phyloP scores from a whole-genome alignment of 345 rosid genomes.

The Combretum micranthum region DNA sequence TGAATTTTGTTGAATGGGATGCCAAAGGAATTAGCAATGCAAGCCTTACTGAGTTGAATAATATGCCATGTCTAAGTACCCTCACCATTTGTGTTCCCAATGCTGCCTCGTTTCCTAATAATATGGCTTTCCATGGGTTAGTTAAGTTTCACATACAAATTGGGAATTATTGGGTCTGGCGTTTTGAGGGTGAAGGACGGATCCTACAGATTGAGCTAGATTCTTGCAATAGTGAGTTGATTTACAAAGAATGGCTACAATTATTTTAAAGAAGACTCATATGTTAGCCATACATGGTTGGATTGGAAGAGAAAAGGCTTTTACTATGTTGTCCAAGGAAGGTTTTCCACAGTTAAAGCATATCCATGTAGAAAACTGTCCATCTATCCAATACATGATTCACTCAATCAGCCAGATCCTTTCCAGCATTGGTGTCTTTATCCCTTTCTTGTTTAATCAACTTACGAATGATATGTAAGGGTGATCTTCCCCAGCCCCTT shows the following conservation, averaged over 20 bases:
- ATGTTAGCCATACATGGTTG: background rate
- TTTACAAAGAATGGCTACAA: background rate
- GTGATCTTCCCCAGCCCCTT: conserved; percentile 6
- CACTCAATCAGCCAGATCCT: background rate
- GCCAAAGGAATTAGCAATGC: conserved; percentile 4
- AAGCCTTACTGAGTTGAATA: conserved; percentile 16
- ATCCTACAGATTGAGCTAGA: conserved; percentile 2
- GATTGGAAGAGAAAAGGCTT: background rate
- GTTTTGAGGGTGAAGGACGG: background rate
- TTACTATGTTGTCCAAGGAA: background rate
- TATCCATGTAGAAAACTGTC: conserved; percentile 6
- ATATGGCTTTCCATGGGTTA: background rate
- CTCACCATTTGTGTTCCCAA: conserved; percentile 4
- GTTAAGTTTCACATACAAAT: background rate
- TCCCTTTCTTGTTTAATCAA: conserved; percentile 6
- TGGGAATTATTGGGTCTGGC: conserved; percentile 5
- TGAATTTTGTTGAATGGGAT: conserved; percentile 14
- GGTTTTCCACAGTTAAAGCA: conserved; percentile 14
- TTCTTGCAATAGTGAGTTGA: background rate
- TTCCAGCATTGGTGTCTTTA: conserved; percentile 15
- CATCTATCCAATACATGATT: background rate
- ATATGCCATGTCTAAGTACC: conserved; percentile 4
- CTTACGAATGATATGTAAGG: conserved; percentile 17
- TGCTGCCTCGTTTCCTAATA: background rate
- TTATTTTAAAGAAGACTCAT: background rate